Evolutionary conservation across 1,284 basidiomycete genomes (phyloP), one percentile per base, ranked within the genome.

Genomic region (Pterula multifida): DNA sequence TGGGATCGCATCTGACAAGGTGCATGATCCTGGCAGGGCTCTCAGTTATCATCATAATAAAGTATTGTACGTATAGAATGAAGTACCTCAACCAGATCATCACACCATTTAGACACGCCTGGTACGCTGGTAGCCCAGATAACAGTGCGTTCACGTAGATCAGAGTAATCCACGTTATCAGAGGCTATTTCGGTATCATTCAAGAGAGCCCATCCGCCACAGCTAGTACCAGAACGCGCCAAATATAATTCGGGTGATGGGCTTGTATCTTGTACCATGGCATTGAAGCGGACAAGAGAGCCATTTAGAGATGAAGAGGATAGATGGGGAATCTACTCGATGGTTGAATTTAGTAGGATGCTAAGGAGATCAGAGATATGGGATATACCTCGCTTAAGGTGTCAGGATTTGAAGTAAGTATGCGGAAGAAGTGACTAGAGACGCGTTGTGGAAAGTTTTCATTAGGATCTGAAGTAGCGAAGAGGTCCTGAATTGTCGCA

Each of bases 191-290:
- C 63, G 23, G 55, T 55, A 11, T 56, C 54, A 25, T 71, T 68
- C 3, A 62, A 62, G 25, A 83, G 63, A 4, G 83, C 85, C 85
- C 86, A 89, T 19, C 85, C 85, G 25, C 81, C 82, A 53, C 58
- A 61, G 2, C 68, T 70, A 35, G 67, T 60, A 36, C 55, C 49
- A 19, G 68, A 64, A 46, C 61, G 68, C 1, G 76, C 71, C 35
- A 86, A 68, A 60, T 88, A 89, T 57, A 89, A 70, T 58, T 87
- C 81, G 0, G 78, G 74, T 1, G 81, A 78, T 19, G 73, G 60
- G 3, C 85, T 85, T 1, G 83, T 87, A 58, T 88, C 86, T 61
- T 89, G 85, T n/a, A 89, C 69, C 83, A 87, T 85, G 12, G 74
- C 78, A 39, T 76, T 72, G 60, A 88, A 87, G 15, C 74, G 70